A percentile compares a stretch with the other conserved stretches of the same genome.
Conservation (phyloP, 768 basidiomycete genomes). For the Russula sp. region DNA sequence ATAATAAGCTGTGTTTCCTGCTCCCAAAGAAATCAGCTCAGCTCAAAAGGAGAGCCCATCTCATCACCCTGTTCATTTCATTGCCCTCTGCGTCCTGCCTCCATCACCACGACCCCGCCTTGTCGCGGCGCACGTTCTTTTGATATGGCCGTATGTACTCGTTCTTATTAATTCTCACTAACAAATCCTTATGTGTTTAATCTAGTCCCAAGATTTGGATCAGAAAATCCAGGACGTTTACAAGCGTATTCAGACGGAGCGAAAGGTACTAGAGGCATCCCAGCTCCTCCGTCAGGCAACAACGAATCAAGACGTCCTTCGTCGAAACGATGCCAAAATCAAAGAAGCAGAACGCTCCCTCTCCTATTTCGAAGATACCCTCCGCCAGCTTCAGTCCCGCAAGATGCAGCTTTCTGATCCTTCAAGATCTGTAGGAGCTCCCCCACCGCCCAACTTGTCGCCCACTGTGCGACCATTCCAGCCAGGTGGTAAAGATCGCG, state of each 20-base stretch:
- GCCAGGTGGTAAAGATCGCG: constrained; percentile 15
- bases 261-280: constrained; percentile 85
- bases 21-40: not conserved
- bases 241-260: constrained; percentile 87
- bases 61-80: constrained; percentile 1
- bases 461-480: constrained; percentile 14
- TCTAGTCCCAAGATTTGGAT: constrained; percentile 59
- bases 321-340: constrained; percentile 78
- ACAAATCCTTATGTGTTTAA: not conserved
- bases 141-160: constrained; percentile 17
- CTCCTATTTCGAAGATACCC: constrained; percentile 81
- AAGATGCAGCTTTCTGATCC: constrained; percentile 58
- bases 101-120: constrained; percentile 15
- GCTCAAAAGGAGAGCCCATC: constrained; percentile 9
- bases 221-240: constrained; percentile 90
- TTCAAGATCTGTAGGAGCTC: constrained; percentile 37
- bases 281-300: constrained; percentile 77
- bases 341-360: constrained; percentile 79
- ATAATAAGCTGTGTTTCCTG: constrained; percentile 8
- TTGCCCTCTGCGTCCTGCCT: not conserved
- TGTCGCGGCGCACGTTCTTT: constrained; percentile 3
- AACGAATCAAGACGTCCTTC: constrained; percentile 78
- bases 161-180: not conserved
- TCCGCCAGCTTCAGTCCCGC: constrained; percentile 75
- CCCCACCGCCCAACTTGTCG: constrained; percentile 13